Evolutionary conservation across 1,284 basidiomycete species (phyloP).

Genomic region (Erythrobasidium hasegawianum): DNA sequence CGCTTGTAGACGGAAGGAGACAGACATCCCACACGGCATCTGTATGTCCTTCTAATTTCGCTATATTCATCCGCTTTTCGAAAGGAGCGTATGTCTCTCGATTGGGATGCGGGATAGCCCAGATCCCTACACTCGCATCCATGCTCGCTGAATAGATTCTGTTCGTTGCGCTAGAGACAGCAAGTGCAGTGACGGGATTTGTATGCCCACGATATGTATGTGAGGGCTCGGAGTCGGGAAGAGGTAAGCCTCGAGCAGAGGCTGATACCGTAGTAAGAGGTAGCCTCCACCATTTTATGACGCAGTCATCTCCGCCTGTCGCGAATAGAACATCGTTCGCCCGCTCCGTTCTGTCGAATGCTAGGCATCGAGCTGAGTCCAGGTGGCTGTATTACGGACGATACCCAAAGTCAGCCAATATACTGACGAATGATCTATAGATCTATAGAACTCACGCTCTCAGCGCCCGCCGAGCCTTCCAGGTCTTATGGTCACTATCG

Average conservation of each 20-base stretch:
- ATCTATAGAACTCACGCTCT: conserved; percentile 64
- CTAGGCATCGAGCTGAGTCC: conserved; percentile 63
- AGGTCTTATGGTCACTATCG: conserved; percentile 51
- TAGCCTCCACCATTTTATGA: conserved; percentile 91
- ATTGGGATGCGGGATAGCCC: conserved; percentile 69
- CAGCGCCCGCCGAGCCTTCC: conserved; percentile 77
- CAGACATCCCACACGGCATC: conserved; percentile 94
- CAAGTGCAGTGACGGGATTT: conserved; percentile 80
- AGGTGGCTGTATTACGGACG: conserved; percentile 64
- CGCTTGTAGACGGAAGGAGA: conserved; percentile 46
- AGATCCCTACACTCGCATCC: conserved; percentile 87
- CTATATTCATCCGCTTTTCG: conserved; percentile 70
- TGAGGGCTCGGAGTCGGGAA: conserved; percentile 74
- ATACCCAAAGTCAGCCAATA: conserved; percentile 31
- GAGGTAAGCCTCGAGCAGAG: conserved; percentile 32
- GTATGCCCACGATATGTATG: conserved; percentile 90
- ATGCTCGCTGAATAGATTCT: conserved; percentile 85
- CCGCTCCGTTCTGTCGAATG: conserved; percentile 37
- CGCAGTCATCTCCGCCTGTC: conserved; percentile 89
- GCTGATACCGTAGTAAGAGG: conserved; percentile 24
- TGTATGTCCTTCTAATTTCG: conserved; percentile 82
- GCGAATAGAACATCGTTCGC: conserved; percentile 62
- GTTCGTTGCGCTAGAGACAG: conserved; percentile 63
- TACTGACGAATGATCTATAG: conserved; percentile 44
- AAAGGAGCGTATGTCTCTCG: conserved; percentile 80